Conservation (phyloP, 768 basidiomycete genomes). For the Terana coerulea region DNA sequence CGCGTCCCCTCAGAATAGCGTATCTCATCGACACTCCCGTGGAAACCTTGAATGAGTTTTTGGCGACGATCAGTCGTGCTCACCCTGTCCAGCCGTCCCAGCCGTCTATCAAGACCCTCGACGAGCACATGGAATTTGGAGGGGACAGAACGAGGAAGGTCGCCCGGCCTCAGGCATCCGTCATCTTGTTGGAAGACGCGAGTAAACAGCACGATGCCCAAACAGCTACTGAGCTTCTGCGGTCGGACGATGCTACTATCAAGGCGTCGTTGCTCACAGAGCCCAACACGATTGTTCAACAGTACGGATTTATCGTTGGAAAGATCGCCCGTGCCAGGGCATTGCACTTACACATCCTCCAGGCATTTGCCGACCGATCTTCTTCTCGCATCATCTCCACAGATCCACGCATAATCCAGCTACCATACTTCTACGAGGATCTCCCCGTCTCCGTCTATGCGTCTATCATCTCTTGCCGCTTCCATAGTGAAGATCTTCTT, state of each 20-base stretch:
- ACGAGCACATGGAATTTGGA: slow-evolving; percentile 54
- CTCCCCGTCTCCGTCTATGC: slow-evolving; percentile 65
- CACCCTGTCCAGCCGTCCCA: slow-evolving; percentile 30
- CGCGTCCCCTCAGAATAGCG: slow-evolving; percentile 54
- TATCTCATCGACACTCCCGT: slow-evolving; percentile 60
- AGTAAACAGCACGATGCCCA: slow-evolving; percentile 4
- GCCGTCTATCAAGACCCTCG: slow-evolving; percentile 42
- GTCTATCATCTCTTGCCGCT: slow-evolving; percentile 54
- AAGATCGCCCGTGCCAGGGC: slow-evolving; percentile 60
- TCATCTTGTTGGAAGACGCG: slow-evolving; percentile 5
- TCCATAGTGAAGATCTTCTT: slow-evolving; percentile 54
- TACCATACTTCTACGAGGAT: slow-evolving; percentile 60
- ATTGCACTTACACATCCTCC: slow-evolving; percentile 55
- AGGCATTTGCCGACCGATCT: slow-evolving; percentile 38
- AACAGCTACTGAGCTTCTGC: slow-evolving; percentile 44
- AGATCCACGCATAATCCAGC: slow-evolving; percentile 52
- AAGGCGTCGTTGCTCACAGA: slow-evolving; percentile 66
- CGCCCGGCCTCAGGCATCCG: slow-evolving; percentile 1
- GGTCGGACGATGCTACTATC: slow-evolving; percentile 47
- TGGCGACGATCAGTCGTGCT: slow-evolving; percentile 47
- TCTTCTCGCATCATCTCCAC: slow-evolving; percentile 47
- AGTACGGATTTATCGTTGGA: slow-evolving; percentile 72
- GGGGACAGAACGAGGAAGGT: slow-evolving; percentile 25
- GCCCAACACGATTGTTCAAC: slow-evolving; percentile 62
- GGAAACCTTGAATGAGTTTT: slow-evolving; percentile 52